Base-by-base conservation (phyloP, 2,329 filamentous ascomycete species). In the Purpureocillium lavendulum region DNA sequence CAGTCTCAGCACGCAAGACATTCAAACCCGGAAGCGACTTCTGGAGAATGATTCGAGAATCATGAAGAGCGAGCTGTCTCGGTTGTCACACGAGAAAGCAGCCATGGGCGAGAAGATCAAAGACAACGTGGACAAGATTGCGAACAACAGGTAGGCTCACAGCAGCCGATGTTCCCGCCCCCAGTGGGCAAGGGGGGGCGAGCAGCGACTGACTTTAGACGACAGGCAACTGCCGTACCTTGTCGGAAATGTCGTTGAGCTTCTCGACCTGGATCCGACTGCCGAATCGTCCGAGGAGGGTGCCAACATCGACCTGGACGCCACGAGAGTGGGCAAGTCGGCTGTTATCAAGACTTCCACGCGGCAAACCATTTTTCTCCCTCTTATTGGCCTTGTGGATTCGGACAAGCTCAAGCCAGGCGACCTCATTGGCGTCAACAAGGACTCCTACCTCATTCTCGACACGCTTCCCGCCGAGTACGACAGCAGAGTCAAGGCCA, bases 341-440 rank as follows among this genome's bases (percentile, higher is more conserved):
- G 92, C 94, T 13, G 92, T 98, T 55, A 98, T 98, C 76, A 98
- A 98, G 73, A 98, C 92, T 8, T 97, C 90, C 7, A 98, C 92
- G 17, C 79, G 92, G 53, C 94, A 98, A 67, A 98, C 92, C 40
- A 98, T 98, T 65, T 98, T 98, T 70, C 74, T 98, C 36, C 92
- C 94, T 24, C 77, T 98, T 45, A 98, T 98, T 56, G 92, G 92
- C 47, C 79, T 98, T 8, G 94, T 98, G 30, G 92, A 98, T 59
- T 89, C 94, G 45, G 84, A 96, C 57, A 86, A 87, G 58, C 76
- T 98, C 42, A 96, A 95, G 71, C 92, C 92, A 2, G 90, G 82
- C 54, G 94, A 98, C 58, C 75, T 98, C 35, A 98, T 98, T 46
- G 92, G 92, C 64, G 89, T 98, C 42, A 97, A 98, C 65, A 98